Evolutionary conservation across 176 grass and related monocot genomes (phyloP).

Genomic region (Poa pratensis): DNA sequence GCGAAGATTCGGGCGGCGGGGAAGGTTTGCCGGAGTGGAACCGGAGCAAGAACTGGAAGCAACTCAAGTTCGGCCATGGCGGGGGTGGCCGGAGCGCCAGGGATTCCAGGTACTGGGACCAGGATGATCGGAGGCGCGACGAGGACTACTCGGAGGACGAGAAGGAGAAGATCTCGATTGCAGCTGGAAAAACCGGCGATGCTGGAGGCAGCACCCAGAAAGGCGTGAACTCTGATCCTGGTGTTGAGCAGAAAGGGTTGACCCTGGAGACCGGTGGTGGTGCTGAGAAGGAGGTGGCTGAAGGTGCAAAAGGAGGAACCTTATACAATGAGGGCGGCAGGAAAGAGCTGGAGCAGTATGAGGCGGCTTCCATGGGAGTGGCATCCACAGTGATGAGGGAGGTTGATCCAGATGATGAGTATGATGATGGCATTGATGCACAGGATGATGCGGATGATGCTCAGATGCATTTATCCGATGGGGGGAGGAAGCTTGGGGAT

Average conservation of each 20-base stretch:
- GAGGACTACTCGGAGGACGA: slow-evolving; percentile 72
- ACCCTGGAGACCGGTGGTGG: background rate
- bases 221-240: slow-evolving; percentile 33
- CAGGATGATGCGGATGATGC: slow-evolving; percentile 59
- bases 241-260: slow-evolving; percentile 38
- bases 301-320: slow-evolving; percentile 53
- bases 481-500: slow-evolving; percentile 50
- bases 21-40: slow-evolving; percentile 56
- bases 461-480: slow-evolving; percentile 39
- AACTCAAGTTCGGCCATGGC: slow-evolving; percentile 79
- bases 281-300: slow-evolving; percentile 39
- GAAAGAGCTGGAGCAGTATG: slow-evolving; percentile 76
- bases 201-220: slow-evolving; percentile 8
- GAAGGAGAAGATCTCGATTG: slow-evolving; percentile 51
- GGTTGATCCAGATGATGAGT: slow-evolving; percentile 87
- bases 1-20: slow-evolving; percentile 43
- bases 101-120: slow-evolving; percentile 91
- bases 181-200: slow-evolving; percentile 29
- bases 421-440: slow-evolving; percentile 79
- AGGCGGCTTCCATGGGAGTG: slow-evolving; percentile 52
- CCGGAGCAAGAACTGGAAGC: slow-evolving; percentile 60
- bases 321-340: slow-evolving; percentile 89
- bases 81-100: slow-evolving; percentile 53
- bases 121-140: slow-evolving; percentile 73
- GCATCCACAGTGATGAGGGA: slow-evolving; percentile 41